Percentiles rank a stretch among this genome's conserved stretches.
These are phyloP conservation scores for Nakazawaea ishiwadae DNA, from an alignment of 805 yeast genomes.

Conservation along the genomic window DNA sequence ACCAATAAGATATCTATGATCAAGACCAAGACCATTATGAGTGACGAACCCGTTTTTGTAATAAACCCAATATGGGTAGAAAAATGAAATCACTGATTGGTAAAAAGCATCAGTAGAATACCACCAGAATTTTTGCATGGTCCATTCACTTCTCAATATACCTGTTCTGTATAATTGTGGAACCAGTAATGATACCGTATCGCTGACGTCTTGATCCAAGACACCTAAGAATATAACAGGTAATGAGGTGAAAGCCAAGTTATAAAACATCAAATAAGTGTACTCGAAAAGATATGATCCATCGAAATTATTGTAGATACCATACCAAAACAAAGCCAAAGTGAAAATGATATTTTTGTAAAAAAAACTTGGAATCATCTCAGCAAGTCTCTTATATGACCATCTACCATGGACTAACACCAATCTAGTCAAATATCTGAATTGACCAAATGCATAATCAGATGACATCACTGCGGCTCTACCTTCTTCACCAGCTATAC, in stretches of 20 bases:
- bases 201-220: slow-evolving; percentile 72
- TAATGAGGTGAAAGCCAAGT: slow-evolving; percentile 74
- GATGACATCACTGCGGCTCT: slow-evolving; percentile 85
- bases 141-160: slow-evolving; percentile 59
- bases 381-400: slow-evolving; percentile 71
- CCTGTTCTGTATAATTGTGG: slow-evolving; percentile 72
- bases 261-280: slow-evolving; percentile 74
- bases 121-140: slow-evolving; percentile 50
- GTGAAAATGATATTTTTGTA: slow-evolving; percentile 75
- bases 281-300: slow-evolving; percentile 75
- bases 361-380: slow-evolving; percentile 75
- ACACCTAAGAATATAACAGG: slow-evolving; percentile 73
- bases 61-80: slow-evolving; percentile 59
- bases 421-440: slow-evolving; percentile 59
- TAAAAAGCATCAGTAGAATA: slow-evolving; percentile 69
- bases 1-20: slow-evolving; percentile 73
- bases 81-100: slow-evolving; percentile 67
- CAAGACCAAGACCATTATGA: slow-evolving; percentile 46
- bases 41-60: slow-evolving; percentile 37
- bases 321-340: slow-evolving; percentile 73
- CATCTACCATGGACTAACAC: slow-evolving; percentile 80
- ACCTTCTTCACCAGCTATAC: slow-evolving; percentile 86
- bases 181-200: slow-evolving; percentile 55
- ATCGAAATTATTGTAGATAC: slow-evolving; percentile 63
- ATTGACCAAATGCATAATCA: slow-evolving; percentile 80